These are phyloP conservation scores for Talaromyces sp. DNA, from an alignment of 2,329 filamentous ascomycete species.

Conservation along the genomic window DNA sequence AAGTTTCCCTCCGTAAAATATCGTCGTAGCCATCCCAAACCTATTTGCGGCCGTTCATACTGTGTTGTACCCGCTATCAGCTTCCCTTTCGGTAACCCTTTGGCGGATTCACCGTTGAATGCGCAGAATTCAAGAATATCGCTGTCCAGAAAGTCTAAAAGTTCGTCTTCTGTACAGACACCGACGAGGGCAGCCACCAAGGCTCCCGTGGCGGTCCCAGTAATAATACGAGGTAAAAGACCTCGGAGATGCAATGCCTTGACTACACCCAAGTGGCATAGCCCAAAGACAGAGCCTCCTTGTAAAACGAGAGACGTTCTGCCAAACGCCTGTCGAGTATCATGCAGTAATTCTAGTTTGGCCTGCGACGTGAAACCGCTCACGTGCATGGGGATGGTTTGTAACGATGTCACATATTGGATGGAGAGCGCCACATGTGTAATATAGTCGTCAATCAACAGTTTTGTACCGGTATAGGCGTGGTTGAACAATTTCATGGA, in stretches of 20 bases:
- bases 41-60: constrained; percentile 52
- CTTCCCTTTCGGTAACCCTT: not conserved
- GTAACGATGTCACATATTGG: constrained; percentile 67
- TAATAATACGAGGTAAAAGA: constrained; percentile 82
- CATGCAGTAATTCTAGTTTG: constrained; percentile 81
- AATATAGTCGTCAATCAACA: constrained; percentile 87
- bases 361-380: constrained; percentile 64
- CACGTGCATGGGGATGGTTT: constrained; percentile 52
- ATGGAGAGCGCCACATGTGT: constrained; percentile 78
- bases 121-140: constrained; percentile 79
- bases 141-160: constrained; percentile 71
- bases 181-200: constrained; percentile 84
- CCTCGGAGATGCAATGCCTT: constrained; percentile 79
- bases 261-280: constrained; percentile 86
- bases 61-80: not conserved
- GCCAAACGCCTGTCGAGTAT: constrained; percentile 84
- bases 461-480: constrained; percentile 83
- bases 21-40: constrained; percentile 63
- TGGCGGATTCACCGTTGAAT: constrained; percentile 53
- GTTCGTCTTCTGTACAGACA: constrained; percentile 80
- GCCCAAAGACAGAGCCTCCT: constrained; percentile 84
- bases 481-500: constrained; percentile 76
- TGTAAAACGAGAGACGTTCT: constrained; percentile 81
- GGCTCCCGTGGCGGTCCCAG: constrained; percentile 84
- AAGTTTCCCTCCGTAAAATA: constrained; percentile 77